Percentiles rank a stretch among this genome's conserved stretches.
Evolutionary conservation across 257 asterid species (phyloP).

Genomic region (Nicotiana undulata): DNA sequence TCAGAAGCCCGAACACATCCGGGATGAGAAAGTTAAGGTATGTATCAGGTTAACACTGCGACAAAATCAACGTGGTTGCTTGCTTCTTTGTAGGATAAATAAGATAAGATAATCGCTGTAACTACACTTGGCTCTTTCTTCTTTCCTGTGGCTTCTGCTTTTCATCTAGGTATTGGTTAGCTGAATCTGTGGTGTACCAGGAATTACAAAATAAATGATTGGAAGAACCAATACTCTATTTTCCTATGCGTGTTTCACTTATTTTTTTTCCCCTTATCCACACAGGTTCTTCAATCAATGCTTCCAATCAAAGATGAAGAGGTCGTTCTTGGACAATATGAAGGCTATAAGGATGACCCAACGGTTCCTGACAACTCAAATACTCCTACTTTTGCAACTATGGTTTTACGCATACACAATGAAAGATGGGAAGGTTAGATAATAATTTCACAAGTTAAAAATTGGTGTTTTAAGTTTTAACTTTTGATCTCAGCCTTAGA

Average conservation of each 20-base stretch:
- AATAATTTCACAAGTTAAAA: background rate
- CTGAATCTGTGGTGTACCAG: background rate
- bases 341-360: slow-evolving; percentile 83
- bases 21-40: slow-evolving; percentile 97
- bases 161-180: background rate
- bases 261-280: slow-evolving; percentile 11
- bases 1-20: slow-evolving; percentile 69
- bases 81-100: background rate
- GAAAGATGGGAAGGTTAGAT: slow-evolving; percentile 94
- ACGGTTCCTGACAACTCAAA: slow-evolving; percentile 85
- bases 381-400: slow-evolving; percentile 85
- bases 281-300: slow-evolving; percentile 92
- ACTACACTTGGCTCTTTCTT: background rate
- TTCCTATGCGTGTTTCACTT: background rate
- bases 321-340: slow-evolving; percentile 94
- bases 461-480: background rate
- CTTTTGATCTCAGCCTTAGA: background rate
- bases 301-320: slow-evolving; percentile 78
- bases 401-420: slow-evolving; percentile 61
- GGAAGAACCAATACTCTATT: background rate
- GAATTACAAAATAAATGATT: background rate
- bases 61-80: background rate
- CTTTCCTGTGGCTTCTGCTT: background rate
- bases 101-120: background rate
- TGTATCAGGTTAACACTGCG: slow-evolving; percentile 1